phyloP scores from a whole-genome alignment of 2,329 filamentous ascomycete genomes.

The Zarea fungicola region DNA sequence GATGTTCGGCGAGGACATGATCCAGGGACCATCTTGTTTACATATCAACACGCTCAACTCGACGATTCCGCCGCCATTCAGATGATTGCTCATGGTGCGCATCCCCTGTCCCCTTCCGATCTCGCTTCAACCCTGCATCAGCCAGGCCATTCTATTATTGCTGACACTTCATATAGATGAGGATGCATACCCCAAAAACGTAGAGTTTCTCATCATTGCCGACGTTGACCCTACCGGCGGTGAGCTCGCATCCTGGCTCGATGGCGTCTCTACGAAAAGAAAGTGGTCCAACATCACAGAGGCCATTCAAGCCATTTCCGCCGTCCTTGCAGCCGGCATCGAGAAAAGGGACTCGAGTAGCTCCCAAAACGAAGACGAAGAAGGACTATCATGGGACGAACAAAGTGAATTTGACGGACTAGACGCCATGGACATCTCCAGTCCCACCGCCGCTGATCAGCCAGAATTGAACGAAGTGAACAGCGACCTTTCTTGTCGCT shows the following conservation, averaged over 20 bases:
- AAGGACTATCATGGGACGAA: background rate
- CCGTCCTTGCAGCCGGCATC: conserved; percentile 29
- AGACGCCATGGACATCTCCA: conserved; percentile 30
- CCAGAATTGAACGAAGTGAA: background rate
- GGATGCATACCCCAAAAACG: conserved; percentile 1
- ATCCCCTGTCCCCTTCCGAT: background rate
- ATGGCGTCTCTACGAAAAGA: background rate
- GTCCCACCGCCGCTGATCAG: conserved; percentile 24
- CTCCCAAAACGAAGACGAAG: background rate
- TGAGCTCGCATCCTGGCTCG: background rate
- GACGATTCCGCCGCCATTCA: background rate
- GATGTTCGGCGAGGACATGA: conserved; percentile 1
- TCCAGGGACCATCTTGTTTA: background rate
- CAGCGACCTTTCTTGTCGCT: conserved; percentile 26
- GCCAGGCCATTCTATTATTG: too few species aligned
- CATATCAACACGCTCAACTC: background rate
- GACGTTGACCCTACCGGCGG: background rate
- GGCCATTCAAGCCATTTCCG: conserved; percentile 6
- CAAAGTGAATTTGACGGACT: conserved; percentile 24
- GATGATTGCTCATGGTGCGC: conserved; percentile 9
- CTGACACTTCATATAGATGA: background rate
- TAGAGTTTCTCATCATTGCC: conserved; percentile 1
- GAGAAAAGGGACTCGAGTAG: conserved; percentile 31
- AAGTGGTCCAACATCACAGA: conserved; percentile 6
- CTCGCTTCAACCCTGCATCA: too few species aligned